Evolutionary conservation across 164 flowering plant species (phyloP), one percentile per base, ranked within the genome.

Genomic region (Umbilicus rupestris): DNA sequence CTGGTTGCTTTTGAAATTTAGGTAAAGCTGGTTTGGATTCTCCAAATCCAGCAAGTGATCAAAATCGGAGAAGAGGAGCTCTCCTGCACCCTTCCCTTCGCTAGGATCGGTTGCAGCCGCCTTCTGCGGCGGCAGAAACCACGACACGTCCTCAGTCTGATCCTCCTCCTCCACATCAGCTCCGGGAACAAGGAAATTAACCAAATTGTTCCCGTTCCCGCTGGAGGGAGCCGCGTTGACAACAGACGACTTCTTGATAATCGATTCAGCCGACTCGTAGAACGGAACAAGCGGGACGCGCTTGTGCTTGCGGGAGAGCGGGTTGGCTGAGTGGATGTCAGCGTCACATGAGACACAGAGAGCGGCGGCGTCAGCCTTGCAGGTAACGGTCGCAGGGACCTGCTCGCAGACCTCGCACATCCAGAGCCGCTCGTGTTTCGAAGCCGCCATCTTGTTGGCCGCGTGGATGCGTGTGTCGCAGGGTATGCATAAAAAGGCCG

Each of bases 281-380:
- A 78, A 78, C 33, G 86, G 83, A 41, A 72, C 76, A 17, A 83
- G 65, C 10, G 86, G 82, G 62, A 78, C 50, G 22, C 89, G 81
- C 31, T 83, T 80, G 76, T 85, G 86, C 67, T 83, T 83, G 52
- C 83, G 74, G 16, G 86, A 82, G 37, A 85, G 78, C 5, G 89
- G 85, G 59, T 85, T 85, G 1, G 89, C 89, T 11, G 89, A 79
- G 78, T 85, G 89, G 71, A 83, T 83, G 49, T 85, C 86, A 7
- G 78, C 69, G 64, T 85, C 89, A 72, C 89, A 85, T 0, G 81
- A 46, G 70, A 73, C 78, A 70, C 89, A 85, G 50, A 85, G 81
- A 0, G 83, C 78, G 10, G 89, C 86, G 14, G 85, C 86, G 72
- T 85, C 89, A 3, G 86, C 89, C 71, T 77, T 79, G 77, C 89